These are phyloP conservation scores for Coemansia sp. DNA, from an alignment of 371 early-diverging fungal genomes.

Conservation along the genomic window DNA sequence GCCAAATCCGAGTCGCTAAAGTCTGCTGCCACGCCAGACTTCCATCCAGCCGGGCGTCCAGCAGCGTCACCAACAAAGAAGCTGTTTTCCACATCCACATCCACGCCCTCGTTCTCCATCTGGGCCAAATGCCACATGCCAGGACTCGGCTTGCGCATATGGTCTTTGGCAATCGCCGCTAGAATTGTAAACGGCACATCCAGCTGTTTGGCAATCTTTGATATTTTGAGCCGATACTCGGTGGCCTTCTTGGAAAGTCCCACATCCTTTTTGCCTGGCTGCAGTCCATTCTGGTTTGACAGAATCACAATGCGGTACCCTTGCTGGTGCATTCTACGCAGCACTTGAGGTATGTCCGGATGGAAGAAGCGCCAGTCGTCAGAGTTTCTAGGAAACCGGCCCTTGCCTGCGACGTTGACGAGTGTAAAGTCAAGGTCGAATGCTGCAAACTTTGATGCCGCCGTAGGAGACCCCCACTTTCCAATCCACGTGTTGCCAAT, in stretches of 20 bases:
- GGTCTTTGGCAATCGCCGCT: constrained; percentile 50
- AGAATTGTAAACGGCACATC: constrained; percentile 38
- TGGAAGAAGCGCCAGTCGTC: constrained; percentile 80
- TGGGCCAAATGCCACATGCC: constrained; percentile 78
- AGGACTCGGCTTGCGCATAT: constrained; percentile 78
- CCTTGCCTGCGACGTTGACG: constrained; percentile 63
- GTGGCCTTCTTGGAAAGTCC: constrained; percentile 39
- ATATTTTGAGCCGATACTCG: constrained; percentile 59
- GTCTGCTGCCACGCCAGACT: constrained; percentile 62
- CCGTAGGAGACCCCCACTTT: constrained; percentile 24
- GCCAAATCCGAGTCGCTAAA: constrained; percentile 80
- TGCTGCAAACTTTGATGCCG: constrained; percentile 65
- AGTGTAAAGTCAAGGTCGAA: constrained; percentile 86
- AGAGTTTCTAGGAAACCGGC: constrained; percentile 63
- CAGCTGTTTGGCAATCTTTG: constrained; percentile 51
- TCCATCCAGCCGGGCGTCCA: constrained; percentile 71
- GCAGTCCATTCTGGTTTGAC: constrained; percentile 59
- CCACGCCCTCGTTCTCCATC: constrained; percentile 53
- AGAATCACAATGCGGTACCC: constrained; percentile 57
- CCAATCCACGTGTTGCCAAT: constrained; percentile 41
- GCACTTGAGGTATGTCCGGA: constrained; percentile 55
- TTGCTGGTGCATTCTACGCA: constrained; percentile 57
- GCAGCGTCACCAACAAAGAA: constrained; percentile 93
- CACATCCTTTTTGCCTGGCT: constrained; percentile 65
- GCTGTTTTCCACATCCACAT: constrained; percentile 55